Percentiles rank a stretch among this genome's conserved stretches.
Conservation (phyloP, 345 rosid genomes). For the Eucalyptus microcorys region DNA sequence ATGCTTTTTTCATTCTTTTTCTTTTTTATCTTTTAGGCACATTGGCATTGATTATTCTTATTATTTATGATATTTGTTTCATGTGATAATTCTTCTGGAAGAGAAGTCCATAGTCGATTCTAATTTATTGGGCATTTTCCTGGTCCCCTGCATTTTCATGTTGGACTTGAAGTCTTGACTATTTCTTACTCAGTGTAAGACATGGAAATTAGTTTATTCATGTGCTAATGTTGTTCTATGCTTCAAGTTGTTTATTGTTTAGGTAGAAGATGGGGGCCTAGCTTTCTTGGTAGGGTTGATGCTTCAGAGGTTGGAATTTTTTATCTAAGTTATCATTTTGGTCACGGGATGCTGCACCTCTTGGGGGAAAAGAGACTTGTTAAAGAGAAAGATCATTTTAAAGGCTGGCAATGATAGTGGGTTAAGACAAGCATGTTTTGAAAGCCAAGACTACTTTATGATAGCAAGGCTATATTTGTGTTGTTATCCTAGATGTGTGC, state of each 20-base stretch:
- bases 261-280: constrained; percentile 95
- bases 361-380: neutral
- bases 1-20: neutral
- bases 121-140: neutral
- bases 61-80: neutral
- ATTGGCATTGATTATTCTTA: neutral
- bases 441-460: neutral
- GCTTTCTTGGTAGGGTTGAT: constrained; percentile 82
- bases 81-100: neutral
- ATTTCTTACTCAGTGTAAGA: neutral
- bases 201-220: neutral
- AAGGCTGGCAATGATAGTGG: neutral
- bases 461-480: neutral
- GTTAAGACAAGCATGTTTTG: neutral
- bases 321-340: neutral
- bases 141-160: too few species aligned
- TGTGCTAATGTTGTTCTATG: neutral
- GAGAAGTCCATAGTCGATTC: neutral
- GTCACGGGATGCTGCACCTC: neutral
- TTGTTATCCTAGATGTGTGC: neutral
- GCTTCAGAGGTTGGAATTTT: constrained; percentile 44
- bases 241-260: constrained; percentile 56
- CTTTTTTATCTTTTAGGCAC: neutral
- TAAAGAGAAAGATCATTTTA: neutral
- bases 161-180: neutral